Conservation (phyloP, 257 asterid genomes). For the Parsonsia alboflavescens region DNA sequence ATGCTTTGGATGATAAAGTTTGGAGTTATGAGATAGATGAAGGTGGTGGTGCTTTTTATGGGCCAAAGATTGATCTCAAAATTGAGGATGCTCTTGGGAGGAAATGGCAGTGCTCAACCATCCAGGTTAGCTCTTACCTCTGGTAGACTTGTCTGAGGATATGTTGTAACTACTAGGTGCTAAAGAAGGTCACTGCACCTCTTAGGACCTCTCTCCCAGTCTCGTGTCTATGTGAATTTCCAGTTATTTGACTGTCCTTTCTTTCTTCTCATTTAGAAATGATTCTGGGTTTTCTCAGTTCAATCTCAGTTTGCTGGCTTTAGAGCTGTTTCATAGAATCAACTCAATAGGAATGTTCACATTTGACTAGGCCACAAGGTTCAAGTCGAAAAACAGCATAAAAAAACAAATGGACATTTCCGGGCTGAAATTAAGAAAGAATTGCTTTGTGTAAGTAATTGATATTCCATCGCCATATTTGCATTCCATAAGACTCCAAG, state of each 20-base stretch:
- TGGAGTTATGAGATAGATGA: conserved; percentile 85
- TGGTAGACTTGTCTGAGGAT: conserved; percentile 1
- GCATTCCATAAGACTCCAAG: neutral
- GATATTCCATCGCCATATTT: neutral
- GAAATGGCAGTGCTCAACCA: conserved; percentile 98
- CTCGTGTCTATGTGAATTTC: neutral
- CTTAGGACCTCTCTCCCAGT: neutral
- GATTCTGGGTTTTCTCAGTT: neutral
- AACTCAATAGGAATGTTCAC: neutral
- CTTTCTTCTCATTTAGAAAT: neutral
- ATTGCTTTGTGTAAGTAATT: neutral
- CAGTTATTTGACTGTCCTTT: neutral
- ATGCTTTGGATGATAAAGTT: conserved; percentile 85
- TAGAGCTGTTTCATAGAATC: neutral
- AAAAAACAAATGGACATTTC: neutral
- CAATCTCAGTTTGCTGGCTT: neutral
- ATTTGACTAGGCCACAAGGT: neutral
- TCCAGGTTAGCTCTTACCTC: conserved; percentile 49
- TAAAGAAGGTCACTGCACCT: neutral
- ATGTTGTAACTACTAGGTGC: neutral
- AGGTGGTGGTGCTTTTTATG: conserved; percentile 98
- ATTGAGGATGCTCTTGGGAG: conserved; percentile 98
- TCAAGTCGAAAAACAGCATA: neutral
- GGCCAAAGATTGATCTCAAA: conserved; percentile 96
- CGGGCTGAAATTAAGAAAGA: neutral